phyloP scores from a whole-genome alignment of 169 alveolate genomes.

The Eimeria acervulina region DNA sequence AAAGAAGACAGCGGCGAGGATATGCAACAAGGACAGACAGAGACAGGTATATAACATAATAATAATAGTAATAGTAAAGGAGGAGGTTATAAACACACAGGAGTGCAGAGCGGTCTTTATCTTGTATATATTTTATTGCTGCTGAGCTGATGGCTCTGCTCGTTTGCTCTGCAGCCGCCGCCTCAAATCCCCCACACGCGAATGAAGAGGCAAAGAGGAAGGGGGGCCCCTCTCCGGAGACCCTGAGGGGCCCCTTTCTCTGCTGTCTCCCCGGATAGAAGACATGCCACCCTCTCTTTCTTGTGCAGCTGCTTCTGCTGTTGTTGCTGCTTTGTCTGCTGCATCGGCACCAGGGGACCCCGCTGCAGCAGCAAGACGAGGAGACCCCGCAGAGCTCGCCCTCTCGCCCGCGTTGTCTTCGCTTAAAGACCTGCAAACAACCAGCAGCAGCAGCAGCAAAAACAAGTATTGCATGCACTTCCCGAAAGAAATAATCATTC shows the following conservation, averaged over 20 bases:
- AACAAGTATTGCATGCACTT: too few species aligned
- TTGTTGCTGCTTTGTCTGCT: slow-evolving; percentile 34
- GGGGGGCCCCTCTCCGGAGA: slow-evolving; percentile 54
- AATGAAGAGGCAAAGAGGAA: slow-evolving; percentile 44
- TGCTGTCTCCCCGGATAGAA: neutral
- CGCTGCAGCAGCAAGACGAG: neutral
- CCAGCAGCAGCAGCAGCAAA: slow-evolving; percentile 44
- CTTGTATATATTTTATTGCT: neutral
- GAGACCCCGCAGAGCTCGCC: slow-evolving; percentile 55
- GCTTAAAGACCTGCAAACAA: slow-evolving; percentile 43
- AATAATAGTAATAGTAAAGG: too few species aligned
- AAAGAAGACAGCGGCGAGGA: neutral
- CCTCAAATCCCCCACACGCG: slow-evolving; percentile 27
- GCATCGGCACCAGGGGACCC: neutral
- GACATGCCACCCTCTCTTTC: neutral
- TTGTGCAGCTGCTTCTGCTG: neutral
- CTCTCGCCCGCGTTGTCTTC: slow-evolving; percentile 21
- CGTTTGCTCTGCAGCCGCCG: slow-evolving; percentile 37
- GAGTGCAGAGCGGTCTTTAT: neutral
- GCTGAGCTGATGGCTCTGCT: slow-evolving; percentile 28
- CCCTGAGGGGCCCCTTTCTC: neutral
- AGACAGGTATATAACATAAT: neutral
- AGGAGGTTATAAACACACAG: too few species aligned
- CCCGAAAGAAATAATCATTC: too few species aligned
- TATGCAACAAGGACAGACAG: neutral